phyloP scores from a whole-genome alignment of 352 stramenopile genomes.

The Phytophthora palmivora region DNA sequence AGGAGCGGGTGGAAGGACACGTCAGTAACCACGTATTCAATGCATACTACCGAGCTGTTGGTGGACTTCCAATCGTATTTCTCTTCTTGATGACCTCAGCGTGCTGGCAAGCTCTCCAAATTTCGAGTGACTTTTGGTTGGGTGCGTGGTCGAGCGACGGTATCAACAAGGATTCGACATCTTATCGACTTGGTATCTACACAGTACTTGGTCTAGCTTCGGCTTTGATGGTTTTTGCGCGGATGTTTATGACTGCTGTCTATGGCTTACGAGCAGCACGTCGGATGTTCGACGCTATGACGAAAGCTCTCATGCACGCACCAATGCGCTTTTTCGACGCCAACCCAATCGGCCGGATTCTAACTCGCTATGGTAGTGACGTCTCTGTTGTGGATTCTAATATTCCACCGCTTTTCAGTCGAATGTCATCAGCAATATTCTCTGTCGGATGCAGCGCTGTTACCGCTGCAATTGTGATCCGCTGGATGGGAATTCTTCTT shows the following conservation, averaged over 20 bases:
- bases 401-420: slow-evolving; percentile 51
- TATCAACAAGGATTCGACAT: slow-evolving; percentile 41
- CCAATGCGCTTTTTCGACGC: slow-evolving; percentile 94
- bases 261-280: slow-evolving; percentile 54
- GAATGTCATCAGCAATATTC: slow-evolving; percentile 74
- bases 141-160: slow-evolving; percentile 80
- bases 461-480: slow-evolving; percentile 87
- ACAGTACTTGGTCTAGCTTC: slow-evolving; percentile 43
- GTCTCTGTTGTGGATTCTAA: slow-evolving; percentile 92
- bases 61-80: slow-evolving; percentile 41
- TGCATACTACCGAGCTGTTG: slow-evolving; percentile 52
- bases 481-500: slow-evolving; percentile 82
- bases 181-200: slow-evolving; percentile 56
- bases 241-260: slow-evolving; percentile 49
- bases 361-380: slow-evolving; percentile 92
- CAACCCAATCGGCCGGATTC: slow-evolving; percentile 89
- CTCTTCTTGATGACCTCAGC: slow-evolving; percentile 63
- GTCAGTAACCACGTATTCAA: slow-evolving; percentile 46
- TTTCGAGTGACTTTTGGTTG: slow-evolving; percentile 91
- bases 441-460: slow-evolving; percentile 76
- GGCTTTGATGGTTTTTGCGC: slow-evolving; percentile 50
- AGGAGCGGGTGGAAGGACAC: slow-evolving; percentile 37
- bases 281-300: slow-evolving; percentile 90
- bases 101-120: slow-evolving; percentile 75
- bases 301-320: slow-evolving; percentile 83